These are phyloP conservation scores for Harringtonia aguacate DNA, from an alignment of 2,329 filamentous ascomycete species.

Conservation along the genomic window DNA sequence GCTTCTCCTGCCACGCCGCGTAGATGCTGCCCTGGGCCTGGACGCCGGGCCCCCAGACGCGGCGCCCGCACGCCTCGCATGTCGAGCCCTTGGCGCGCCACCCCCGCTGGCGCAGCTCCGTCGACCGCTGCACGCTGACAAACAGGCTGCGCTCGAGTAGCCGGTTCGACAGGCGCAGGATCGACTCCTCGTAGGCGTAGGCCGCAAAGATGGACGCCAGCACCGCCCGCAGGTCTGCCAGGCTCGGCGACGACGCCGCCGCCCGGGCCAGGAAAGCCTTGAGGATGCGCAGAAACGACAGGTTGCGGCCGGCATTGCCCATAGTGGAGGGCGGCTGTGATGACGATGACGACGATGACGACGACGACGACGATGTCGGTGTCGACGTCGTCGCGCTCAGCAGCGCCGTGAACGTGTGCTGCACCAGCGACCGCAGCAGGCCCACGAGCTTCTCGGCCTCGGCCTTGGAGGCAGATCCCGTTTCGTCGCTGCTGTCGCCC, in stretches of 20 bases:
- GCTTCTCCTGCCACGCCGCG: slow-evolving; percentile 66
- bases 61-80: slow-evolving; percentile 74
- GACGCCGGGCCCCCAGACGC: slow-evolving; percentile 87
- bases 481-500: neutral
- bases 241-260: slow-evolving; percentile 68
- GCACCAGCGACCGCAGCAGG: slow-evolving; percentile 68
- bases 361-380: neutral
- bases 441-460: slow-evolving; percentile 52
- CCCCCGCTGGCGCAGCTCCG: slow-evolving; percentile 66
- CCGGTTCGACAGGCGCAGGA: slow-evolving; percentile 73
- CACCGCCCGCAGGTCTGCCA: slow-evolving; percentile 78
- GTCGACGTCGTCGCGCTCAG: slow-evolving; percentile 35
- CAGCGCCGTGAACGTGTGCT: slow-evolving; percentile 82
- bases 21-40: slow-evolving; percentile 44
- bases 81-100: slow-evolving; percentile 82
- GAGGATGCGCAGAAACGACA: slow-evolving; percentile 81
- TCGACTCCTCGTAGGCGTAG: slow-evolving; percentile 89
- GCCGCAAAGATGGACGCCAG: slow-evolving; percentile 86
- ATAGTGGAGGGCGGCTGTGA: slow-evolving; percentile 14
- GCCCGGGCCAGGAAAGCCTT: slow-evolving; percentile 80
- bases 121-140: slow-evolving; percentile 65
- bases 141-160: slow-evolving; percentile 87
- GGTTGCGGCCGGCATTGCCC: slow-evolving; percentile 31
- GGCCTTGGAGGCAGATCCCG: neutral
- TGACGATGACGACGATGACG: neutral